Percentiles rank a stretch among this genome's conserved stretches.
Conservation (phyloP, 2,329 filamentous ascomycete genomes). For the Rosellinia necatrix region DNA sequence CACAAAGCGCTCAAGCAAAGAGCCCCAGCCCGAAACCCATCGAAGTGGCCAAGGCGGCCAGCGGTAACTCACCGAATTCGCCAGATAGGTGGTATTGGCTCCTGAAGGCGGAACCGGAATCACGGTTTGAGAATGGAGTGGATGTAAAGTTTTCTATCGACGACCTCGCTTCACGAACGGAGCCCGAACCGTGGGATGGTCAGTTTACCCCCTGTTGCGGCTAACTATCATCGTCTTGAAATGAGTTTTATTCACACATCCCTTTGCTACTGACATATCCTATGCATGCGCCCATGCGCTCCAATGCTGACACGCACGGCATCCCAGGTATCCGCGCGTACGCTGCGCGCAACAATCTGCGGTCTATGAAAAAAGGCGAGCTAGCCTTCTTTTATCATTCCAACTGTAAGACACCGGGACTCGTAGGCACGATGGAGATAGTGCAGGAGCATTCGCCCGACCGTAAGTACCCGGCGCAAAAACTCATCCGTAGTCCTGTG, state of each 20-base stretch:
- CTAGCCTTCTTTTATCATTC: slow-evolving; percentile 97
- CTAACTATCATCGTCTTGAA: not conserved
- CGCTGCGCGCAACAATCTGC: slow-evolving; percentile 82
- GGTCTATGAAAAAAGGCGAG: slow-evolving; percentile 88
- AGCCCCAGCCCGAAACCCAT: slow-evolving; percentile 8
- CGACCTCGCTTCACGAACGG: slow-evolving; percentile 72
- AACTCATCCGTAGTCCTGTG: not conserved
- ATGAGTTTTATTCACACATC: slow-evolving; percentile 4
- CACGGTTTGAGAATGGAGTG: slow-evolving; percentile 81
- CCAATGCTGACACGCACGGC: slow-evolving; percentile 25
- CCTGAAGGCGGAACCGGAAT: slow-evolving; percentile 87
- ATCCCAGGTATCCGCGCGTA: slow-evolving; percentile 44
- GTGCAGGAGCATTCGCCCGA: slow-evolving; percentile 84
- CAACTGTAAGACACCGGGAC: slow-evolving; percentile 86
- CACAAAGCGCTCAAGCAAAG: slow-evolving; percentile 6
- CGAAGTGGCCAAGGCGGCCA: slow-evolving; percentile 17
- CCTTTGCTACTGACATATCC: slow-evolving; percentile 32
- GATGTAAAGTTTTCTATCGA: slow-evolving; percentile 96
- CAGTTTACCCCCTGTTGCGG: slow-evolving; percentile 42
- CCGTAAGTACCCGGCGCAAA: slow-evolving; percentile 51
- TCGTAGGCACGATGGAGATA: slow-evolving; percentile 88
- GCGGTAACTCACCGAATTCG: slow-evolving; percentile 2
- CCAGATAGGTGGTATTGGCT: slow-evolving; percentile 66
- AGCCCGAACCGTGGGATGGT: slow-evolving; percentile 93
- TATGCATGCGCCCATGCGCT: slow-evolving; percentile 16